Conservation (phyloP, 2,329 filamentous ascomycete genomes). For the Talaromyces sp. region DNA sequence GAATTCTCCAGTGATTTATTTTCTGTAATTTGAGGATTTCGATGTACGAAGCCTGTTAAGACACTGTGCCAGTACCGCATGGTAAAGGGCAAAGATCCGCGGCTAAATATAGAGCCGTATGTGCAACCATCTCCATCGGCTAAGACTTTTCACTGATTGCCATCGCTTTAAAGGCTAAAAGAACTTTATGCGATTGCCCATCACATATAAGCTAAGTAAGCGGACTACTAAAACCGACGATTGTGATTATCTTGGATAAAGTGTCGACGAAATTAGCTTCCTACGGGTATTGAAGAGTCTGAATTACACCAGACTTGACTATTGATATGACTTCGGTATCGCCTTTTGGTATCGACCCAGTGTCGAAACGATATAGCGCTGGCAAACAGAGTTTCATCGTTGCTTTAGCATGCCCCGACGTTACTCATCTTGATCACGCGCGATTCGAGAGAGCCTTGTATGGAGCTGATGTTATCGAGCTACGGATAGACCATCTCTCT, state of each 20-base stretch:
- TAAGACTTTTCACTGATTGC: neutral
- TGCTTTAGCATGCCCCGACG: neutral
- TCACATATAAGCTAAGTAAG: too few species aligned
- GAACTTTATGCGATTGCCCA: too few species aligned
- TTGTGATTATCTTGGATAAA: too few species aligned
- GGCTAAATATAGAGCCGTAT: neutral
- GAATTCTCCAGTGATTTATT: too few species aligned
- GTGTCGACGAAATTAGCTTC: too few species aligned
- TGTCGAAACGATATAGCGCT: neutral
- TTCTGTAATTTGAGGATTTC: too few species aligned
- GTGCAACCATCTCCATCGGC: neutral
- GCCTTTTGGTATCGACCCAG: neutral
- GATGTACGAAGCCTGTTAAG: too few species aligned
- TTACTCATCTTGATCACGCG: neutral
- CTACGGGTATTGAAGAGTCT: too few species aligned
- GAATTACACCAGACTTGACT: too few species aligned
- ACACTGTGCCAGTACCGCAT: too few species aligned
- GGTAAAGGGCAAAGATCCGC: neutral
- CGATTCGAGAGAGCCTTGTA: neutral
- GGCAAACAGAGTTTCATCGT: conserved; percentile 3
- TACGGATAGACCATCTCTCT: conserved; percentile 1
- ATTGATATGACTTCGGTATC: neutral
- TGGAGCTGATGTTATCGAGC: conserved; percentile 3
- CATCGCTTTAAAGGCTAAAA: neutral
- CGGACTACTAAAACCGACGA: too few species aligned